These are phyloP conservation scores for Phytophthora syringae DNA, from an alignment of 352 stramenopile genomes.

Conservation along the genomic window DNA sequence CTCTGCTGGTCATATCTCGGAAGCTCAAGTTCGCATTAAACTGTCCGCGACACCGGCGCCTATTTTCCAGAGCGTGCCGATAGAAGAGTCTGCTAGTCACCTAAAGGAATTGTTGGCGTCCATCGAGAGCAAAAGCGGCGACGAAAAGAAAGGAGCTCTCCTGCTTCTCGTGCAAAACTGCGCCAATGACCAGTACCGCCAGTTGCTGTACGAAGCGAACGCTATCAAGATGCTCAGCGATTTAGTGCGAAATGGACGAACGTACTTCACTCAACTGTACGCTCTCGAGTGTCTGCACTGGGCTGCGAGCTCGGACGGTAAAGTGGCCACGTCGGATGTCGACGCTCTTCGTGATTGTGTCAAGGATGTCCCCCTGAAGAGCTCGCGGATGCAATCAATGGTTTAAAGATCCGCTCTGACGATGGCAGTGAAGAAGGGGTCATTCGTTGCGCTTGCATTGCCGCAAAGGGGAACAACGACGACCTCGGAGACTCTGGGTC, in stretches of 20 bases:
- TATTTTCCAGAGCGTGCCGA: neutral
- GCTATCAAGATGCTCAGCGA: neutral
- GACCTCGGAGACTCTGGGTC: neutral
- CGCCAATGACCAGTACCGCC: neutral
- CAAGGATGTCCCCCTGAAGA: neutral
- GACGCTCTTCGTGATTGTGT: slow-evolving; percentile 3
- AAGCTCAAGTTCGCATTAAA: neutral
- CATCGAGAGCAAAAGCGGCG: neutral
- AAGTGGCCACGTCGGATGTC: neutral
- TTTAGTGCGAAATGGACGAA: slow-evolving; percentile 1
- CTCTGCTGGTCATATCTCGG: neutral
- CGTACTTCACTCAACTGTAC: slow-evolving; percentile 6
- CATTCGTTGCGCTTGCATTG: slow-evolving; percentile 4
- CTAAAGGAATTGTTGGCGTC: neutral
- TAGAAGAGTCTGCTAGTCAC: neutral
- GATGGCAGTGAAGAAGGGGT: neutral
- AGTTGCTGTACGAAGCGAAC: slow-evolving; percentile 1
- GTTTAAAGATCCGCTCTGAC: neutral
- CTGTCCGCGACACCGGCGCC: neutral
- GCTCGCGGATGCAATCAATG: neutral
- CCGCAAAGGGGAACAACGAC: neutral
- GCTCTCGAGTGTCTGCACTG: slow-evolving; percentile 9
- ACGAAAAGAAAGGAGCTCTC: slow-evolving; percentile 1
- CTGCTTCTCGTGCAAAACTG: slow-evolving; percentile 1
- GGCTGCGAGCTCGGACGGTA: neutral